Evolutionary conservation across 495 filamentous ascomycete genomes (phyloP), one percentile per base, ranked within the genome.

Genomic region (Lentithecium fluviatile): DNA sequence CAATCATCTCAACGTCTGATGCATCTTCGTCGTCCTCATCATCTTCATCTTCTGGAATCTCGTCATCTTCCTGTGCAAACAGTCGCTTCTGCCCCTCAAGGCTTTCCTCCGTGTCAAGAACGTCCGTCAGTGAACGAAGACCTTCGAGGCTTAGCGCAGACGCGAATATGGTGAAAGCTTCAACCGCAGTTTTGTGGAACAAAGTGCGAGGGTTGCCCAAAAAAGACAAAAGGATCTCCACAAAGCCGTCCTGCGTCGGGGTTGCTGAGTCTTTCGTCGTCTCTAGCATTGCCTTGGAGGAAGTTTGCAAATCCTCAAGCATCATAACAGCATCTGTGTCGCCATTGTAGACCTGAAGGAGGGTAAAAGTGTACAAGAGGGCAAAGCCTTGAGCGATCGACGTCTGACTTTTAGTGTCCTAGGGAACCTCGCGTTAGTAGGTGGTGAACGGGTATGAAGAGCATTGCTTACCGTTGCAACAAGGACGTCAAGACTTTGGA

Each of bases 321-420:
- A 91, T 83, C 2, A 80, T 80, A 0, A 90, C 78, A 6, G 91
- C 89, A 64, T 97, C 94, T 0, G 87, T 80, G 56, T 95, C 90
- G 19, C 88, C 88, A 66, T 90, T 88, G 74, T 94, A 93, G n/a
- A 96, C 79, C 68, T 96, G 89, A 29, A 97, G 73, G 47, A 97
- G 82, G 1, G 87, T 86, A 56, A 95, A 79, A n/a, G 89, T 88
- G 71, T 94, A 92, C 7, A 97, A 78, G 7, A 97, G 79, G 43
- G 85, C 85, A 60, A 95, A 86, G 0, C 89, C 88, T 38, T 83
- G 75, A 3, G 72, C 68, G 50, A 70, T 75, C 32, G 53, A 74
- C 72, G 60, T 76, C 48, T 59, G 60, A 24, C 45, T 58, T 32
- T 1, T 45, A 20, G 55, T 29, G n/a, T 38, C 29, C 48, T 67